Evolutionary conservation across 2,329 filamentous ascomycete species (phyloP), one percentile per base, ranked within the genome.

Genomic region (Cadophora sp.): DNA sequence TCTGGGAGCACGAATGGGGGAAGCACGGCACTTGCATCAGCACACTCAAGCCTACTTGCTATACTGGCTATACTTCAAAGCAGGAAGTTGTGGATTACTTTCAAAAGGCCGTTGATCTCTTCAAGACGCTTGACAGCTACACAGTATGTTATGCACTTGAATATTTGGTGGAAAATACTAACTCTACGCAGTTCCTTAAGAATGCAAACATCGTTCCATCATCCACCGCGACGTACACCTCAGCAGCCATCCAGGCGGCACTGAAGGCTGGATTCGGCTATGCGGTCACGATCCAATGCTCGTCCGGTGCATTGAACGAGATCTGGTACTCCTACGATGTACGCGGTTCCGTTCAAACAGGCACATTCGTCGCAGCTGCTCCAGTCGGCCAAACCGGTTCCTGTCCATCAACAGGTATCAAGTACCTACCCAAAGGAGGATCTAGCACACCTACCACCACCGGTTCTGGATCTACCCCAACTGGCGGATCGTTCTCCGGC

Each of bases 1-100:
- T 94, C 72, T 93, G 91, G 91, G 81, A 90, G 76, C 90, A 93
- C 76, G 91, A 93, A 78, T 93, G 88, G 87, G 81, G 82, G 71
- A 93, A 92, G 77, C 91, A 94, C 76, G 91, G 91, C 65, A 85
- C 83, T 18, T 93, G 91, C 79, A 86, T 93, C 71, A 87, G 83
- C 73, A 93, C 91, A 0, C 82, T 93, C 16, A 82, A 89, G 59
- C 85, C 90, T 0, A 78, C 79, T 20, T 94, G 91, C 81, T 94
- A 92, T 79, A 79, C 80, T 4, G 66, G 59, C 73, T 91, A 91
- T 76, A 79, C 83, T 63, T 78, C 84, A 0, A 85, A 85, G 14
- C 83, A 90, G 68, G 91, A 93, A 74, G 88, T 89, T 0, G 84
- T 87, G 16, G 89, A 91, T 75, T 93, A 86, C 79, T 92, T 93